These are phyloP conservation scores for Madurella mycetomatis DNA, from an alignment of 2,329 filamentous ascomycete species.

Conservation along the genomic window DNA sequence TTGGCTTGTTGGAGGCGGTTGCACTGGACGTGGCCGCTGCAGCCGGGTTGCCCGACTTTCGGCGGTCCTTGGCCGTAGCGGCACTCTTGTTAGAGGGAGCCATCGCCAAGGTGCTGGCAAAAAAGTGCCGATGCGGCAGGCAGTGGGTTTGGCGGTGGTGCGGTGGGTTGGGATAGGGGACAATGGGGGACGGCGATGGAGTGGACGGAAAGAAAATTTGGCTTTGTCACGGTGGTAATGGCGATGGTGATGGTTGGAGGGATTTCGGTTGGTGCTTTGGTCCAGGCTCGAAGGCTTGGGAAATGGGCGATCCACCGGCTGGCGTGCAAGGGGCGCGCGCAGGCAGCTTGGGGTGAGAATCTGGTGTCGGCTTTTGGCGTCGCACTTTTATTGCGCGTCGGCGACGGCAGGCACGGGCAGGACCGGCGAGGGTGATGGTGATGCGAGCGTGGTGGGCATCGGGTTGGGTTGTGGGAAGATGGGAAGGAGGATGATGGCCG, in stretches of 20 bases:
- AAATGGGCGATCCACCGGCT: conserved; percentile 23
- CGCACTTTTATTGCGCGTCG: conserved; percentile 28
- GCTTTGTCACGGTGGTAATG: conserved; percentile 17
- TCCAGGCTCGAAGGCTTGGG: conserved; percentile 14
- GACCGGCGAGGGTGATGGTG: conserved; percentile 16
- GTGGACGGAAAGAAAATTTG: conserved; percentile 13
- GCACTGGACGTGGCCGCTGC: conserved; percentile 10
- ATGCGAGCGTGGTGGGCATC: conserved; percentile 22
- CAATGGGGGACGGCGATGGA: conserved; percentile 4
- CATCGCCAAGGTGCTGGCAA: conserved; percentile 28
- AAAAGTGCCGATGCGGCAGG: conserved; percentile 9
- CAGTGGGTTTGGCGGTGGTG: conserved; percentile 1
- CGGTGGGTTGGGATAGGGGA: neutral
- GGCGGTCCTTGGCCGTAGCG: conserved; percentile 38
- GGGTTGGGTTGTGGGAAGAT: conserved; percentile 18
- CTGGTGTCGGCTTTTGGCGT: conserved; percentile 25
- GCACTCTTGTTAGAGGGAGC: conserved; percentile 34
- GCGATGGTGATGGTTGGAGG: conserved; percentile 12
- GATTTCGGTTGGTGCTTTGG: conserved; percentile 14
- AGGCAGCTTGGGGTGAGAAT: conserved; percentile 25
- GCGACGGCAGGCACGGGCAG: conserved; percentile 18
- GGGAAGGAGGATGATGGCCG: conserved; percentile 21
- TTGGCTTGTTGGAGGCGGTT: conserved; percentile 25
- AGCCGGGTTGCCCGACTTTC: conserved; percentile 34
- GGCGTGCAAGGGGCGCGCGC: conserved; percentile 20